phyloP scores from a whole-genome alignment of 225 moss, liverwort and hornwort genomes.

The Neckera pumila region DNA sequence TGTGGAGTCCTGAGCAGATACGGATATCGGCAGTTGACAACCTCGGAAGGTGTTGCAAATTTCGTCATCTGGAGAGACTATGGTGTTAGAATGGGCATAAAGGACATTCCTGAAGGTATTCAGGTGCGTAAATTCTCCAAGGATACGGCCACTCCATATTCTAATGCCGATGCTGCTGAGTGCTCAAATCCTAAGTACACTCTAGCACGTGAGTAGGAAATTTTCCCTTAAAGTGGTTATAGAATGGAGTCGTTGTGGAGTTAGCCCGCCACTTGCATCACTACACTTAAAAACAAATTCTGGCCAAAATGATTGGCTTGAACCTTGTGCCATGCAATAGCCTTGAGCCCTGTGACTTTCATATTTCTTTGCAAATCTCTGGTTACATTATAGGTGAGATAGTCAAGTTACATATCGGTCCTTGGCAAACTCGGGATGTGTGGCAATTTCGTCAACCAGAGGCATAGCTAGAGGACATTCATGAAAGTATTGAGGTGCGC shows the following conservation, averaged over 20 bases:
- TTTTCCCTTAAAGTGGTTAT: not conserved
- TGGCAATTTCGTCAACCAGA: not conserved
- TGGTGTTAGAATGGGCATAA: slow-evolving; percentile 30
- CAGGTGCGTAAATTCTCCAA: not conserved
- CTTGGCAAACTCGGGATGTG: not conserved
- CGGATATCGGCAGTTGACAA: slow-evolving; percentile 12
- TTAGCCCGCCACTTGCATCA: not conserved
- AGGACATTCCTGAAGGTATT: slow-evolving; percentile 13
- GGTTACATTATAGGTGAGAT: not conserved
- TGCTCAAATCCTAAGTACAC: not conserved
- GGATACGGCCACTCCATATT: not conserved
- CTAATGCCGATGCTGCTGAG: not conserved
- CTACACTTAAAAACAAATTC: not conserved
- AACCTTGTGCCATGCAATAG: not conserved
- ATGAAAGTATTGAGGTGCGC: not conserved
- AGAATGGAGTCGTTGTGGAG: not conserved
- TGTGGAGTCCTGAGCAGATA: slow-evolving; percentile 4
- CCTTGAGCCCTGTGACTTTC: not conserved
- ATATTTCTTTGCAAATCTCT: not conserved
- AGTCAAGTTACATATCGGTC: too few relatives aligned
- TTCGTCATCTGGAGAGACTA: slow-evolving; percentile 23
- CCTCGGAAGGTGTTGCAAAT: slow-evolving; percentile 15
- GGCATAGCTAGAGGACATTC: not conserved
- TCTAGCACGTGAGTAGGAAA: not conserved
- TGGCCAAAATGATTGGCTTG: not conserved